These are phyloP conservation scores for Pinus taeda DNA, from an alignment of 75 land plant species.

Conservation along the genomic window DNA sequence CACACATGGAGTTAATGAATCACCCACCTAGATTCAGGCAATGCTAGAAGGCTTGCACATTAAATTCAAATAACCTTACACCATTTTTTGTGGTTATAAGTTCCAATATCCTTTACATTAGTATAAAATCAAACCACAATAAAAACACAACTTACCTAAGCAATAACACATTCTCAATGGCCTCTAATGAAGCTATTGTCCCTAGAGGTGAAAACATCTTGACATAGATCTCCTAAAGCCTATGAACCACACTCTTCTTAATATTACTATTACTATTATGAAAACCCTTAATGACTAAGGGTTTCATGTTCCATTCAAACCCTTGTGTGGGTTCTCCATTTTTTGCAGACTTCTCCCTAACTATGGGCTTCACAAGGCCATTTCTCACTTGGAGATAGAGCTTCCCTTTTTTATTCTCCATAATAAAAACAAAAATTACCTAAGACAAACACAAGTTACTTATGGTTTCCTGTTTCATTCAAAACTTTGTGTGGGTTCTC, in stretches of 20 bases:
- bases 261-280: no score
- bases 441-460: no score
- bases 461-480: no score
- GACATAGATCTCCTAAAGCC: constrained; percentile 3
- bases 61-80: no score
- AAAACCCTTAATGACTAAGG: background rate
- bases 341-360: background rate
- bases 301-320: background rate
- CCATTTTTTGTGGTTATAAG: background rate
- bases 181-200: background rate
- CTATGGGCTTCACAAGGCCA: no score
- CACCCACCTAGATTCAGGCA: no score
- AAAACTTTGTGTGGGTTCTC: no score
- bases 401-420: no score
- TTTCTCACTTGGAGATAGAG: no score
- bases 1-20: no score
- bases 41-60: no score
- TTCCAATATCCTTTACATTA: background rate
- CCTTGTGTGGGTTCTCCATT: constrained; percentile 1
- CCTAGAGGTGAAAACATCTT: constrained; percentile 1
- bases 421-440: no score
- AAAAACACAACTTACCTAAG: constrained; percentile 7
- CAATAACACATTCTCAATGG: background rate
- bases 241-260: background rate
- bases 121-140: background rate